Conservation (phyloP, 2,329 filamentous ascomycete genomes). For the Endocalyx cinctus region DNA sequence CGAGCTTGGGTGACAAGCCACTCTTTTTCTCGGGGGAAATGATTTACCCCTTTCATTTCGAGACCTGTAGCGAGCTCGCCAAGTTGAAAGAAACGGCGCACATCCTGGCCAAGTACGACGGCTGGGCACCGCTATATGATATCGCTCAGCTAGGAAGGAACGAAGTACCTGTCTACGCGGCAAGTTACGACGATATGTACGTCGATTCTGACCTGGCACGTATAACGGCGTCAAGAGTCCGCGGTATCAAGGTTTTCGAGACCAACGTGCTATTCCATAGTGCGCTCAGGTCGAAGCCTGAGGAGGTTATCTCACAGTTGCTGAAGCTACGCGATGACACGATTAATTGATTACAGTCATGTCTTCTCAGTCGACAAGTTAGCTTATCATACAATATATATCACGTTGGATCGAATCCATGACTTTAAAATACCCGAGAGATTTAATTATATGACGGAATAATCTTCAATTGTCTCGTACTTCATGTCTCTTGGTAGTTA, state of each 20-base stretch:
- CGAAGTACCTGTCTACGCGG: slow-evolving; percentile 79
- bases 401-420: too few relatives aligned
- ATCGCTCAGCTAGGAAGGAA: slow-evolving; percentile 68
- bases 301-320: slow-evolving; percentile 71
- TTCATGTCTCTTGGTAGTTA: too few relatives aligned
- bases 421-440: too few relatives aligned
- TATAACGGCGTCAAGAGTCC: slow-evolving; percentile 70
- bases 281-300: slow-evolving; percentile 66
- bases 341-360: slow-evolving; percentile 48
- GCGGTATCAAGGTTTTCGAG: slow-evolving; percentile 72
- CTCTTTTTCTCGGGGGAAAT: slow-evolving; percentile 89
- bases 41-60: slow-evolving; percentile 82
- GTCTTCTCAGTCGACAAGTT: too few relatives aligned
- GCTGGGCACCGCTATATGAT: slow-evolving; percentile 78
- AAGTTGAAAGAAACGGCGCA: slow-evolving; percentile 65
- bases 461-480: too few relatives aligned
- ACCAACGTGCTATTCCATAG: slow-evolving; percentile 89
- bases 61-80: slow-evolving; percentile 72
- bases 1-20: slow-evolving; percentile 39
- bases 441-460: too few relatives aligned
- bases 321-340: slow-evolving; percentile 71
- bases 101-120: slow-evolving; percentile 59
- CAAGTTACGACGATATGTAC: slow-evolving; percentile 89
- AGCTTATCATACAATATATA: too few relatives aligned
- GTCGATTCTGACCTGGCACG: slow-evolving; percentile 73